Evolutionary conservation across 495 filamentous ascomycete species (phyloP).

Genomic region (Geoglossum glabrum): DNA sequence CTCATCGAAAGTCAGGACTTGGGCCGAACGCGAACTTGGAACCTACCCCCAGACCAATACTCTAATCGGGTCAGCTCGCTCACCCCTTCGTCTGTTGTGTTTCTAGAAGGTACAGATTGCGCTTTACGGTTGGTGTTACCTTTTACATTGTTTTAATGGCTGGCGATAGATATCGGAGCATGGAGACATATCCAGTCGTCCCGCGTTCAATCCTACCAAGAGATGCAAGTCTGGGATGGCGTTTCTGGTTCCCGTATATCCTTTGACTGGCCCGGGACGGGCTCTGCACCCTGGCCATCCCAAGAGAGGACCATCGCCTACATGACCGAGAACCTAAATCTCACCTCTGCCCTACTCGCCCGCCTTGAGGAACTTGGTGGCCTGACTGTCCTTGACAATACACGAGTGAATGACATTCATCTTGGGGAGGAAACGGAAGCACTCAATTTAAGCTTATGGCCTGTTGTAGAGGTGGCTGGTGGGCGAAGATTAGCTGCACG

Average conservation of each 20-base stretch:
- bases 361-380: slow-evolving; percentile 48
- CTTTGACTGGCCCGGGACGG: slow-evolving; percentile 52
- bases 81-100: slow-evolving; percentile 54
- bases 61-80: slow-evolving; percentile 91
- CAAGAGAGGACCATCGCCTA: slow-evolving; percentile 51
- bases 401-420: slow-evolving; percentile 54
- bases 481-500: slow-evolving; percentile 48
- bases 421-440: slow-evolving; percentile 49
- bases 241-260: slow-evolving; percentile 68
- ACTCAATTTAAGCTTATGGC: slow-evolving; percentile 69
- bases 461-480: slow-evolving; percentile 48
- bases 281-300: slow-evolving; percentile 12
- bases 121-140: not conserved
- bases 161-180: slow-evolving; percentile 42
- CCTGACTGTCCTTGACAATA: slow-evolving; percentile 49
- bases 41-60: slow-evolving; percentile 44
- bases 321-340: slow-evolving; percentile 90
- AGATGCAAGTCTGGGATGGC: slow-evolving; percentile 96
- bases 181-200: slow-evolving; percentile 54
- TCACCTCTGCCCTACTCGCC: slow-evolving; percentile 52
- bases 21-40: slow-evolving; percentile 37
- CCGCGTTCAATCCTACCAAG: slow-evolving; percentile 70
- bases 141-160: not conserved
- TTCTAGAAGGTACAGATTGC: slow-evolving; percentile 15
- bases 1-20: slow-evolving; percentile 83